Evolutionary conservation across 2,329 filamentous ascomycete genomes (phyloP).

Genomic region (Clonostachys sp.): DNA sequence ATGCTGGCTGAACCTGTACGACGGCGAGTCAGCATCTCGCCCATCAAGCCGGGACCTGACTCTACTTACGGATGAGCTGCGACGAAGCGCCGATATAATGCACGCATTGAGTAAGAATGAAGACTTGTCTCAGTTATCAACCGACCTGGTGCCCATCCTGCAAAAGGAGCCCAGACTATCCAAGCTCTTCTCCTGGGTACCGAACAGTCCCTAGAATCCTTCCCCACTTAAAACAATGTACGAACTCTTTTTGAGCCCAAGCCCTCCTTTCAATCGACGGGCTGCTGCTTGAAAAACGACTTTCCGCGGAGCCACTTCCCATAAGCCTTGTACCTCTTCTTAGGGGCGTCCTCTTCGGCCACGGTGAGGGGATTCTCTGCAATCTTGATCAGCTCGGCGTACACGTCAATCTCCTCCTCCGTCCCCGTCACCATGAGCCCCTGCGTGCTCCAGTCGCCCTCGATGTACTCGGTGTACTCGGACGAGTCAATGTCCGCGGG

Average conservation of each 20-base stretch:
- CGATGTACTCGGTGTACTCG: conserved; percentile 79
- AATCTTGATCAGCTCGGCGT: conserved; percentile 71
- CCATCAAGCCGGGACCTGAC: neutral
- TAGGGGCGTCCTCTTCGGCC: conserved; percentile 76
- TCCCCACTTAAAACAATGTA: too few species aligned
- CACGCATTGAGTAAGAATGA: conserved; percentile 11
- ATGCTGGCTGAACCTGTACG: conserved; percentile 57
- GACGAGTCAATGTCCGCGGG: conserved; percentile 52
- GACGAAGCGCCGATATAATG: conserved; percentile 23
- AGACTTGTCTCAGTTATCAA: too few species aligned
- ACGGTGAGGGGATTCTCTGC: conserved; percentile 84
- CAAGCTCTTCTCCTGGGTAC: neutral
- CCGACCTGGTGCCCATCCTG: neutral
- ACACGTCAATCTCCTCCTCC: conserved; percentile 47
- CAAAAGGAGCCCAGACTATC: neutral
- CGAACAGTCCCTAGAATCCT: too few species aligned
- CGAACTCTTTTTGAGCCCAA: neutral
- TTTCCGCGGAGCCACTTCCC: conserved; percentile 92
- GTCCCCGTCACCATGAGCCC: conserved; percentile 47
- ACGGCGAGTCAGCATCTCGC: conserved; percentile 12
- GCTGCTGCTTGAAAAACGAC: conserved; percentile 91
- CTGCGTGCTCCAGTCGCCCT: conserved; percentile 61
- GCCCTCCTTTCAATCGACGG: conserved; percentile 41
- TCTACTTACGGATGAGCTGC: conserved; percentile 25
- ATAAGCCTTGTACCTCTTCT: conserved; percentile 97